These are phyloP conservation scores for Malassezia vespertilionis DNA, from an alignment of 1,284 basidiomycete species.

Conservation along the genomic window DNA sequence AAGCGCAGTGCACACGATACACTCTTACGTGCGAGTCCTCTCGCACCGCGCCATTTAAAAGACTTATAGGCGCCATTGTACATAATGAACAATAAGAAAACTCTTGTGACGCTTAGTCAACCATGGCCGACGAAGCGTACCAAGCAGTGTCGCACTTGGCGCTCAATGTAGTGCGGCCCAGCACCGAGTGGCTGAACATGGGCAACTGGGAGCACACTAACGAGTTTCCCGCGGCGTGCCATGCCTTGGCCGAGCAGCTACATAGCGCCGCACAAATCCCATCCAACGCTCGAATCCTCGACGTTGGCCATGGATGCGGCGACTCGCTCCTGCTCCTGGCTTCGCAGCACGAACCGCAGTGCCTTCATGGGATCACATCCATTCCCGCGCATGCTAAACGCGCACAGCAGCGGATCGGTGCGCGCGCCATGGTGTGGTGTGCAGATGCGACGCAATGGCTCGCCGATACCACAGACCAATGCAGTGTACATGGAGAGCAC, in stretches of 20 bases:
- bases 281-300: conserved; percentile 23
- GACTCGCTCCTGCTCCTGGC: conserved; percentile 36
- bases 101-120: background rate
- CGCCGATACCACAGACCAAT: background rate
- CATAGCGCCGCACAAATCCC: conserved; percentile 21
- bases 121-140: conserved; percentile 12
- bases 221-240: conserved; percentile 12
- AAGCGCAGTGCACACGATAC: background rate
- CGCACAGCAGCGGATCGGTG: conserved; percentile 16
- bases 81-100: background rate
- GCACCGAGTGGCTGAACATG: conserved; percentile 39
- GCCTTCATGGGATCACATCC: conserved; percentile 39
- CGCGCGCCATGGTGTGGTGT: conserved; percentile 22
- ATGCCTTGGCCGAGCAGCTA: conserved; percentile 24
- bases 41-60: background rate
- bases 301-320: conserved; percentile 41
- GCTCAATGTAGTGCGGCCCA: conserved; percentile 17
- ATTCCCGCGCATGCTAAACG: conserved; percentile 22
- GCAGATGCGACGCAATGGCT: conserved; percentile 27
- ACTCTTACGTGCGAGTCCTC: background rate
- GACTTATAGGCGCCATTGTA: background rate
- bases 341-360: conserved; percentile 14
- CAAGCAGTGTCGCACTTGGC: conserved; percentile 9
- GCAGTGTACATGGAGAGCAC: background rate
- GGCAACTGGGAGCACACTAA: conserved; percentile 23